phyloP scores from a whole-genome alignment of 2,329 filamentous ascomycete genomes.

The Bertia moriformis region DNA sequence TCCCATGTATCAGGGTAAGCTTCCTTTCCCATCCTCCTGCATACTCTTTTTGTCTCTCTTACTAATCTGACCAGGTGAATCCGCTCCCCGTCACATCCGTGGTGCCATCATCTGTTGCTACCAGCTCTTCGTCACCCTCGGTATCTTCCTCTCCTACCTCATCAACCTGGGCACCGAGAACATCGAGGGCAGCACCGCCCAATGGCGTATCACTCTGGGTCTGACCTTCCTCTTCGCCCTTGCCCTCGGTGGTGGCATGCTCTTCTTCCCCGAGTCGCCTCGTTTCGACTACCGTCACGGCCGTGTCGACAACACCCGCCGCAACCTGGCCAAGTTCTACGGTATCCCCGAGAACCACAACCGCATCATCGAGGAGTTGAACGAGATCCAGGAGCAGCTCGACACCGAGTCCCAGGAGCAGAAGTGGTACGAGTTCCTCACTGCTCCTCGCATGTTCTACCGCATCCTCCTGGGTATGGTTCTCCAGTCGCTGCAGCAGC shows the following conservation, averaged over 20 bases:
- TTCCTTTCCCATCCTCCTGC: no score
- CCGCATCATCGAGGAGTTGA: constrained; percentile 29
- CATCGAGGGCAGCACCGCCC: constrained; percentile 25
- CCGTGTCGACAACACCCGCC: constrained; percentile 25
- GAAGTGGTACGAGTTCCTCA: constrained; percentile 29
- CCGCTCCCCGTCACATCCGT: constrained; percentile 49
- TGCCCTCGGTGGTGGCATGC: constrained; percentile 29
- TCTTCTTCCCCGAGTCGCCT: constrained; percentile 34
- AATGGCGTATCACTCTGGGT: constrained; percentile 46
- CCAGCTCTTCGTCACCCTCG: constrained; percentile 60
- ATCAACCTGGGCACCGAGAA: constrained; percentile 50
- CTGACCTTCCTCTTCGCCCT: constrained; percentile 34
- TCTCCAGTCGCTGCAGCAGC: constrained; percentile 53
- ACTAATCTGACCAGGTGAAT: no score
- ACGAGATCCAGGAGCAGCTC: constrained; percentile 37
- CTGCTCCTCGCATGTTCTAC: constrained; percentile 48
- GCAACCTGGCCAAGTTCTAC: constrained; percentile 31
- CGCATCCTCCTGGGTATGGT: constrained; percentile 43
- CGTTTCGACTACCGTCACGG: constrained; percentile 34
- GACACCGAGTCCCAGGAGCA: constrained; percentile 26
- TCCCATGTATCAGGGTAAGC: constrained; percentile 61
- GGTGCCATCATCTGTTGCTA: constrained; percentile 52
- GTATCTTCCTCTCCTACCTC: constrained; percentile 44
- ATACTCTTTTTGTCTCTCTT: no score
- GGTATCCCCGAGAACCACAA: constrained; percentile 25